These are phyloP conservation scores for Fusarium hostae DNA, from an alignment of 2,329 filamentous ascomycete genomes.

Conservation along the genomic window DNA sequence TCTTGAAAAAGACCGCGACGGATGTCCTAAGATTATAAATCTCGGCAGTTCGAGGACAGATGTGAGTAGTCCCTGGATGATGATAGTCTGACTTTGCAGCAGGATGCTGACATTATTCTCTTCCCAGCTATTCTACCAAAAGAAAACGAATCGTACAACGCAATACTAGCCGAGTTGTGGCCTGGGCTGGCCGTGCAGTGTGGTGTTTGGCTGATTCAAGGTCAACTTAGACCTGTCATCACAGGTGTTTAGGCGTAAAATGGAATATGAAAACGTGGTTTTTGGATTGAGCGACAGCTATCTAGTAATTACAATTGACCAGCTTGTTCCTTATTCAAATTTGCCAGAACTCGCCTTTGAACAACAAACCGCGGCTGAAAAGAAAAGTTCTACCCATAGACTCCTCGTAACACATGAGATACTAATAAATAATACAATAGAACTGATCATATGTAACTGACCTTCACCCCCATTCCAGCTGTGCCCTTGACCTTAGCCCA, in stretches of 20 bases:
- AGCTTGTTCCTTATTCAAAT: constrained; percentile 17
- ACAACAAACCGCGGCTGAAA: constrained; percentile 28
- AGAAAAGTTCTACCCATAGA: constrained; percentile 35
- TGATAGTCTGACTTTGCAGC: neutral
- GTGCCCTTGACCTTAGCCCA: constrained; percentile 88
- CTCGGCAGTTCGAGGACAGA: constrained; percentile 95
- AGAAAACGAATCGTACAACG: constrained; percentile 70
- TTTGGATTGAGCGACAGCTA: constrained; percentile 24
- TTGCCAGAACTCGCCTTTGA: constrained; percentile 30
- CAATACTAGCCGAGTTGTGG: constrained; percentile 63
- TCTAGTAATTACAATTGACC: constrained; percentile 25
- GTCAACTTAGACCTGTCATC: constrained; percentile 31
- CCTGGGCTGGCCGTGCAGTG: constrained; percentile 58
- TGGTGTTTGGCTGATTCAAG: constrained; percentile 24
- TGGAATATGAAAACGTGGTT: constrained; percentile 16
- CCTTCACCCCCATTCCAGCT: constrained; percentile 95
- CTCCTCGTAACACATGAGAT: constrained; percentile 46
- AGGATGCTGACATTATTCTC: constrained; percentile 33
- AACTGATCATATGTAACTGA: constrained; percentile 82
- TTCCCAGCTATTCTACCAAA: constrained; percentile 70
- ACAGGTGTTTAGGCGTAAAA: constrained; percentile 40
- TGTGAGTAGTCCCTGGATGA: constrained; percentile 60
- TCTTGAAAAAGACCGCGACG: constrained; percentile 95
- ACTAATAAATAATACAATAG: constrained; percentile 40
- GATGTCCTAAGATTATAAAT: constrained; percentile 99